Evolutionary conservation across 1,284 basidiomycete genomes (phyloP).

Genomic region (Ustilago loliicola): DNA sequence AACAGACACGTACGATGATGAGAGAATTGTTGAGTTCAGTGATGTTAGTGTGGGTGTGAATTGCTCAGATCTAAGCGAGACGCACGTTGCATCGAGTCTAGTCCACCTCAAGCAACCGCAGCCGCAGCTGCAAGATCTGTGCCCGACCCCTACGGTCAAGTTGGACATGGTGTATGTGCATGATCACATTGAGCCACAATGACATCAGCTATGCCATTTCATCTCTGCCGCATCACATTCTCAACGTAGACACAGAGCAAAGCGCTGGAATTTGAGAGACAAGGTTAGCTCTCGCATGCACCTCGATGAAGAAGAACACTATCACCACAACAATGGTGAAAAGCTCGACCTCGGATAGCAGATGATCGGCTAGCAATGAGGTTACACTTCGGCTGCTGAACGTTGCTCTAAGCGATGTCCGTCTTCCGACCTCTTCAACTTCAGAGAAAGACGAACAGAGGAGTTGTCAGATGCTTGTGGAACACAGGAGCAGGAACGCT

Average conservation of each 20-base stretch:
- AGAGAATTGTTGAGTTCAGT: background rate
- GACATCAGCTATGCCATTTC: background rate
- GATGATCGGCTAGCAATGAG: conserved; percentile 20
- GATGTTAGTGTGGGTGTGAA: background rate
- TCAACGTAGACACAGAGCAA: background rate
- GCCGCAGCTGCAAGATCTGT: background rate
- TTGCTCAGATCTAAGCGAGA: conserved; percentile 7
- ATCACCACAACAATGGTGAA: background rate
- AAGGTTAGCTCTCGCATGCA: background rate
- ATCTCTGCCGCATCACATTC: background rate
- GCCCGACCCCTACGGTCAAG: background rate
- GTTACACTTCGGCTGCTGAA: conserved; percentile 13
- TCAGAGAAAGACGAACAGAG: background rate
- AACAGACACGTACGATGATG: background rate
- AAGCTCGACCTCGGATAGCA: background rate
- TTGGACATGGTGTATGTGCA: background rate
- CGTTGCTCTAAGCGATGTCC: conserved; percentile 12
- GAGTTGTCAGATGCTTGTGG: background rate
- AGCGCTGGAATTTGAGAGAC: background rate
- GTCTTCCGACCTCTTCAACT: conserved; percentile 9
- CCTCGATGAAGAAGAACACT: background rate
- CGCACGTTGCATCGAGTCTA: conserved; percentile 29
- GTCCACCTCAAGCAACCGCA: conserved; percentile 13
- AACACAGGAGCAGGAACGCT: background rate
- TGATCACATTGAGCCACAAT: conserved; percentile 7